phyloP scores from a whole-genome alignment of 2,329 filamentous ascomycete genomes.

The Aspergillus awamori region DNA sequence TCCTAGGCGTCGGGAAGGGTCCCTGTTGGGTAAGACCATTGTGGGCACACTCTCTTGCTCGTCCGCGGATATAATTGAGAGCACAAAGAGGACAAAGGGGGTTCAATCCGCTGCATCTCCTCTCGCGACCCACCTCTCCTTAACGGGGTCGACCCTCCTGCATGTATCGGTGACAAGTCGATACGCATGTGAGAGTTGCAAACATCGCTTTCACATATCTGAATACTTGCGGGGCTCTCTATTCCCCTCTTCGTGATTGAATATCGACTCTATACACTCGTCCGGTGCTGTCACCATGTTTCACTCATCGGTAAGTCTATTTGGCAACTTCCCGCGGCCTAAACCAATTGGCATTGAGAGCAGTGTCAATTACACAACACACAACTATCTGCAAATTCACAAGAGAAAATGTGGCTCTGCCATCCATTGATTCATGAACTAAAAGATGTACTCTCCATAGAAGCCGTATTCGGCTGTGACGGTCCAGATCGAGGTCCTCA shows the following conservation, averaged over 20 bases:
- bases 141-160: neutral
- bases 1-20: neutral
- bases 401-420: neutral
- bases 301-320: constrained; percentile 34
- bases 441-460: constrained; percentile 40
- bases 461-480: constrained; percentile 94
- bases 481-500: constrained; percentile 87
- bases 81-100: neutral
- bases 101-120: neutral
- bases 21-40: neutral
- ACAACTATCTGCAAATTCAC: neutral
- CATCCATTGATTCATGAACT: neutral
- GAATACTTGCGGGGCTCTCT: neutral
- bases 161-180: neutral
- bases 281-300: constrained; percentile 35
- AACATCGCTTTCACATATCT: neutral
- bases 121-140: neutral
- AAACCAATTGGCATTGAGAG: neutral
- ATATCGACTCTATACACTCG: neutral
- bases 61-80: neutral
- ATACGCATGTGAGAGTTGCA: neutral
- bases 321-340: neutral
- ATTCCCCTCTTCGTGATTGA: neutral
- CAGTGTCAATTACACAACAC: neutral
- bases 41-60: neutral